Base-by-base conservation (phyloP, 352 stramenopile species). In the Pythium brassicae region DNA sequence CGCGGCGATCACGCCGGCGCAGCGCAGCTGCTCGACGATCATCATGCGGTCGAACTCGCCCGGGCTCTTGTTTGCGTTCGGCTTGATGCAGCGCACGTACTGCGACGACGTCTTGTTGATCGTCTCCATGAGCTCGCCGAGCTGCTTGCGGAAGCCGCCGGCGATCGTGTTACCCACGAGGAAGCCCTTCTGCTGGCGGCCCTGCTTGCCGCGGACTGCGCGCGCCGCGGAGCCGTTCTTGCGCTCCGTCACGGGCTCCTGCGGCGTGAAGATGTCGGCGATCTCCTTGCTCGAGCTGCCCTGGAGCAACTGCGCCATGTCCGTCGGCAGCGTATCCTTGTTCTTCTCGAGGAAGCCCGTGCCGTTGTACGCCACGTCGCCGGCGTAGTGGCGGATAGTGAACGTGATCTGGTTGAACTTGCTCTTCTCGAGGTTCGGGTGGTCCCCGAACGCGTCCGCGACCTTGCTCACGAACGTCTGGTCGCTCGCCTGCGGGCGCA, bases 71-170 rank as follows among this genome's bases (percentile, higher is more conserved):
- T 91, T 89, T 20, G 78, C 77, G 58, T 96, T 96, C 11, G 96
- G 87, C 66, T 96, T 96, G 78, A 96, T 95, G 57, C 85, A 95
- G 14, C 87, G 87, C 35, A 96, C 85, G 57, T 96, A 96, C 65
- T 91, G 79, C 12, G 82, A 88, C 25, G 71, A 76, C n/a, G 86
- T 96, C 70, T 89, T 89, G 66, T 80, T 90, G 56, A 96, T 92
- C 27, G 85, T 95, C 56, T 86, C 69, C 76, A 94, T 93, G 34
- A 96, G 71, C 50, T 93, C 79, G 14, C 74, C 74, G 17, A 96
- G 66, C 53, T 95, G 87, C 64, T 88, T 87, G 27, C 84, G 86
- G 76, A 95, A 96, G n/a, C 72, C 79, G 26, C 81, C 81, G 17
- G 80, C 81, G 45, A 93, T 90, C 14, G 83, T 91, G 61, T 90